These are phyloP conservation scores for Xerocomellus intermedius DNA, from an alignment of 768 basidiomycete genomes.

Conservation along the genomic window DNA sequence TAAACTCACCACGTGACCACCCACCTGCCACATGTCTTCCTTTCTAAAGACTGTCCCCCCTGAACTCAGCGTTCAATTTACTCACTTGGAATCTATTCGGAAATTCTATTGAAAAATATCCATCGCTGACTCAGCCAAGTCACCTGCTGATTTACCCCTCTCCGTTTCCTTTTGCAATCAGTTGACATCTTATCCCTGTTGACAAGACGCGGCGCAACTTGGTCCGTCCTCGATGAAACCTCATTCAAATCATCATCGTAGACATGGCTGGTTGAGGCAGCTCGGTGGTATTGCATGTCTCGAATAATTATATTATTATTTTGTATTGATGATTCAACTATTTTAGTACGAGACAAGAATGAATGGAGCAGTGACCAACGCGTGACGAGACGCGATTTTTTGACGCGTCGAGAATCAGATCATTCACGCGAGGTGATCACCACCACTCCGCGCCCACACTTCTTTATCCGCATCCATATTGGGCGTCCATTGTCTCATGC, in stretches of 20 bases:
- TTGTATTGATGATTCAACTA: not conserved
- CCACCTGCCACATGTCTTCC: constrained; percentile 21
- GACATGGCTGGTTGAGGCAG: not conserved
- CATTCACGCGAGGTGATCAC: constrained; percentile 15
- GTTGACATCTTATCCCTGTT: constrained; percentile 11
- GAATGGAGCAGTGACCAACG: constrained; percentile 22
- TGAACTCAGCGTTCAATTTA: constrained; percentile 16
- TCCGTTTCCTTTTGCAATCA: not conserved
- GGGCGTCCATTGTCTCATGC: constrained; percentile 27
- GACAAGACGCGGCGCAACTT: not conserved
- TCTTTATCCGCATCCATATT: constrained; percentile 21
- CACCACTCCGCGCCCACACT: constrained; percentile 7
- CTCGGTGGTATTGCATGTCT: constrained; percentile 23
- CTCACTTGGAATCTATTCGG: not conserved
- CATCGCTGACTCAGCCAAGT: not conserved
- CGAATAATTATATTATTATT: constrained; percentile 10
- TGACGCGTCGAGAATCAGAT: constrained; percentile 23
- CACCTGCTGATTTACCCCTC: not conserved
- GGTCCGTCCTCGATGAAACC: constrained; percentile 15
- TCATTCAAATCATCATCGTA: not conserved
- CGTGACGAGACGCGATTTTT: constrained; percentile 25
- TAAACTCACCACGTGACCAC: constrained; percentile 27
- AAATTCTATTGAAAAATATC: not conserved
- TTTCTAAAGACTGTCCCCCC: constrained; percentile 11
- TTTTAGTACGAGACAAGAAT: constrained; percentile 10